Evolutionary conservation across 2,329 filamentous ascomycete species (phyloP), one percentile per base, ranked within the genome.

Genomic region (Colletotrichum sp.): DNA sequence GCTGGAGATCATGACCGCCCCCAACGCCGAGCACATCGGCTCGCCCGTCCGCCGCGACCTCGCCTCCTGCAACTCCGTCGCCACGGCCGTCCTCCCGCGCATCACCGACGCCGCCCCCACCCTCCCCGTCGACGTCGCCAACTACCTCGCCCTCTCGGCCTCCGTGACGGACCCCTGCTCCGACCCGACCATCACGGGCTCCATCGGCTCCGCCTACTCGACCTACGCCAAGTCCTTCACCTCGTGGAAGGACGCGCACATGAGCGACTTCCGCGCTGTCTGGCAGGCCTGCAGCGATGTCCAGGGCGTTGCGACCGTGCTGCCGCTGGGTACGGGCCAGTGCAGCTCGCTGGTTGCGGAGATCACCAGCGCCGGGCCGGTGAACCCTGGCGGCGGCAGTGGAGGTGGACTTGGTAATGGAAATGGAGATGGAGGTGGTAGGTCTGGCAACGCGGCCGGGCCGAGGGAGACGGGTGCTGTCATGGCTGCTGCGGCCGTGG

Each of bases 211-310:
- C 1, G 81, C 81, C 22, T 82, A 80, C 77, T 78, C 79, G 3
- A 80, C 78, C 6, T 83, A 78, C 36, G 77, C 74, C 19, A 73
- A 73, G 8, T 65, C 74, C 12, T 70, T 81, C 11, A 74, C 78
- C 15, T 79, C 78, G 64, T 83, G 80, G 80, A 78, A 80, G 39
- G 55, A 63, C 0, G 77, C 76, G 11, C 74, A 81, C 28, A 72
- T 61, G 32, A 74, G 68, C 4, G 79, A 76, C 1, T 39, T 82
- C 22, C 76, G 75, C 6, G 77, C 77, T 48, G 61, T 83, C 7
- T 30, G 79, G 36, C 71, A 78, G 1, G 82, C 81, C 11, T 83
- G 81, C 71, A 81, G 77, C 69, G 81, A 83, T n/a, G 80, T 82
- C 12, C 80, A 80, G 25, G 79, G 73, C 16, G 57, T 76, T 15